Conservation (phyloP, 1,284 basidiomycete species). For the Leccinum pallidistipes region DNA sequence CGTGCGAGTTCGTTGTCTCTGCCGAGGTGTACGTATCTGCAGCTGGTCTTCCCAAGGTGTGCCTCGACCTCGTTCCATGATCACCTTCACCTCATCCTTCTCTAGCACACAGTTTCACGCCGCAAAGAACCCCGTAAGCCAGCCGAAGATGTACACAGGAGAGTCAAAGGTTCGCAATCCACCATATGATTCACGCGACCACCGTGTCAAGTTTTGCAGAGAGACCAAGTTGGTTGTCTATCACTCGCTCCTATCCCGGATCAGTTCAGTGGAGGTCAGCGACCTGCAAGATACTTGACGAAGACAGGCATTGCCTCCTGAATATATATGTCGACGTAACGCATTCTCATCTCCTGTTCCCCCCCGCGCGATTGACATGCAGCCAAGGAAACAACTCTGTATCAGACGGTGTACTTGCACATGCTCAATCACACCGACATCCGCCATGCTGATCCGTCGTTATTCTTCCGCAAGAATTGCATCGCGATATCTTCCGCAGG, state of each 20-base stretch:
- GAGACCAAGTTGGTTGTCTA: constrained; percentile 69
- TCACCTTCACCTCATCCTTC: constrained; percentile 1
- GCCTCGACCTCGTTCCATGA: constrained; percentile 7
- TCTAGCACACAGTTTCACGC: constrained; percentile 37
- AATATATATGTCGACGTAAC: constrained; percentile 74
- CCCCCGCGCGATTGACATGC: constrained; percentile 10
- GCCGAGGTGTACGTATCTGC: constrained; percentile 66
- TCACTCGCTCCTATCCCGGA: constrained; percentile 50
- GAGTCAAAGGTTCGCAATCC: constrained; percentile 53
- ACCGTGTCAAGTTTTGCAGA: constrained; percentile 37
- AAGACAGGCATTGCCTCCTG: constrained; percentile 62
- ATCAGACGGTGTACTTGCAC: constrained; percentile 71
- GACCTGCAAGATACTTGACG: constrained; percentile 67
- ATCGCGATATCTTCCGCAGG: constrained; percentile 63
- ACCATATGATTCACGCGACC: neutral
- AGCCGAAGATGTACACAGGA: constrained; percentile 29
- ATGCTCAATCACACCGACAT: constrained; percentile 74
- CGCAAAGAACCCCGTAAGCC: constrained; percentile 53
- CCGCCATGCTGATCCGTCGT: constrained; percentile 63
- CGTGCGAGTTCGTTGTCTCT: constrained; percentile 47
- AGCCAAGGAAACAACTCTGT: constrained; percentile 63
- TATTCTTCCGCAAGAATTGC: constrained; percentile 71
- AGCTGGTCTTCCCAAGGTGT: constrained; percentile 58
- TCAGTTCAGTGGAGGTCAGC: constrained; percentile 69
- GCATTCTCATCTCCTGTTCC: constrained; percentile 7